Conservation (phyloP, 306 rosid genomes). For the Vigna mungo region DNA sequence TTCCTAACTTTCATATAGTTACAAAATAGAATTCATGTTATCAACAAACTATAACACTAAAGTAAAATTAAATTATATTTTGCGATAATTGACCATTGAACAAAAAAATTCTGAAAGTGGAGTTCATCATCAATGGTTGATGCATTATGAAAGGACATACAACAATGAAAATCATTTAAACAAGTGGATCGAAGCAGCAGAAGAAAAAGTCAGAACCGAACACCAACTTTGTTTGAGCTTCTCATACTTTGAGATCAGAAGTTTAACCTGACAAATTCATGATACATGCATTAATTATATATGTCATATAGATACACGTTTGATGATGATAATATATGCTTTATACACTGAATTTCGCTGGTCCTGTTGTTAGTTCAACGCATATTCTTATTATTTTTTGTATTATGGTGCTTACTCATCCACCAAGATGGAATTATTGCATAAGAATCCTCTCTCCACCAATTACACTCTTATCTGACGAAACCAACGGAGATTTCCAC, state of each 20-base stretch:
- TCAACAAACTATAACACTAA: no score
- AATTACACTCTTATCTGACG: conserved; percentile 35
- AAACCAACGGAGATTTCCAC: conserved; percentile 62
- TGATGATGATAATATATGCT: conserved; percentile 6
- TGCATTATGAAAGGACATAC: background rate
- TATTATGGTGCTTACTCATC: conserved; percentile 47
- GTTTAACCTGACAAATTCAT: conserved; percentile 15
- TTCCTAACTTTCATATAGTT: no score
- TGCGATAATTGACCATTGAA: no score
- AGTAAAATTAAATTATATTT: no score
- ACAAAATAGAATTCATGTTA: no score
- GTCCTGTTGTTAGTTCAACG: conserved; percentile 7
- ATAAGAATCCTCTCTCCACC: conserved; percentile 40
- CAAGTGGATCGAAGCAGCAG: background rate
- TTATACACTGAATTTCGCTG: conserved; percentile 23
- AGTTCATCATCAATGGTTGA: background rate
- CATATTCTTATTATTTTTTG: background rate
- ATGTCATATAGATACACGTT: background rate
- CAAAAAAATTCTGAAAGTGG: background rate
- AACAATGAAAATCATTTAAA: background rate
- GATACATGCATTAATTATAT: conserved; percentile 18
- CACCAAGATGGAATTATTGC: conserved; percentile 48
- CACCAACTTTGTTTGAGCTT: background rate
- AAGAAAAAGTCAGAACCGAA: background rate
- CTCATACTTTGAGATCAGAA: background rate